Conservation (phyloP, 2,329 filamentous ascomycete species). For the Shiraia sp. region DNA sequence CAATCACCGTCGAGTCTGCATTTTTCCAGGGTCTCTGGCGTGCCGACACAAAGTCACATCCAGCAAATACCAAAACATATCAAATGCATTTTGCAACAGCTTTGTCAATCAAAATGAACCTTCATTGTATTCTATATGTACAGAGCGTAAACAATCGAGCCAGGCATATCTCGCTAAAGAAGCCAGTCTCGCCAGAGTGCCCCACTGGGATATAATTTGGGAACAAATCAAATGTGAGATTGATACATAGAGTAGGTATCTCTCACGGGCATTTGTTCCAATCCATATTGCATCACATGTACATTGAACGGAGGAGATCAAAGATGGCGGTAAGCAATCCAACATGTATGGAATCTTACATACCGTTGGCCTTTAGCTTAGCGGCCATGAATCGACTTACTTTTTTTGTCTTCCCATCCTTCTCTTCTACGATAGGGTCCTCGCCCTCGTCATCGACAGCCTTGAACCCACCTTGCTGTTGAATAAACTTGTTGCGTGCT, state of each 20-base stretch:
- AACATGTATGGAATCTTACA: slow-evolving; percentile 19
- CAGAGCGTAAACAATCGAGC: slow-evolving; percentile 34
- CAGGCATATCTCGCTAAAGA: slow-evolving; percentile 23
- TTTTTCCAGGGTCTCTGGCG: too few relatives aligned
- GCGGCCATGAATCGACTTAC: slow-evolving; percentile 77
- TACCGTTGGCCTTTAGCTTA: slow-evolving; percentile 52
- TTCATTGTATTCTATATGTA: slow-evolving; percentile 25
- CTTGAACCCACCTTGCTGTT: slow-evolving; percentile 80
- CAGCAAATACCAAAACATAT: too few relatives aligned
- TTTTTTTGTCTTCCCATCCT: slow-evolving; percentile 61
- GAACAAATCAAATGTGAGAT: slow-evolving; percentile 45
- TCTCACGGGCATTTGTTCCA: slow-evolving; percentile 46
- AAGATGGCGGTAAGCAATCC: neutral
- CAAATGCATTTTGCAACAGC: too few relatives aligned
- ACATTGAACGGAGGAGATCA: neutral
- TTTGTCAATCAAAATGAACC: too few relatives aligned
- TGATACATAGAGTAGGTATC: slow-evolving; percentile 41
- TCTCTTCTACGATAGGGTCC: slow-evolving; percentile 68
- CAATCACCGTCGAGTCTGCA: neutral
- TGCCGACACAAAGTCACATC: too few relatives aligned
- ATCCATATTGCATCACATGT: slow-evolving; percentile 3
- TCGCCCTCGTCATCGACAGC: slow-evolving; percentile 67
- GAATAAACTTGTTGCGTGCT: slow-evolving; percentile 80
- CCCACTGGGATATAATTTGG: slow-evolving; percentile 31
- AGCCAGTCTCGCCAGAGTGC: slow-evolving; percentile 41